phyloP scores from a whole-genome alignment of 2,329 filamentous ascomycete species.

The Pseudopithomyces maydicus region DNA sequence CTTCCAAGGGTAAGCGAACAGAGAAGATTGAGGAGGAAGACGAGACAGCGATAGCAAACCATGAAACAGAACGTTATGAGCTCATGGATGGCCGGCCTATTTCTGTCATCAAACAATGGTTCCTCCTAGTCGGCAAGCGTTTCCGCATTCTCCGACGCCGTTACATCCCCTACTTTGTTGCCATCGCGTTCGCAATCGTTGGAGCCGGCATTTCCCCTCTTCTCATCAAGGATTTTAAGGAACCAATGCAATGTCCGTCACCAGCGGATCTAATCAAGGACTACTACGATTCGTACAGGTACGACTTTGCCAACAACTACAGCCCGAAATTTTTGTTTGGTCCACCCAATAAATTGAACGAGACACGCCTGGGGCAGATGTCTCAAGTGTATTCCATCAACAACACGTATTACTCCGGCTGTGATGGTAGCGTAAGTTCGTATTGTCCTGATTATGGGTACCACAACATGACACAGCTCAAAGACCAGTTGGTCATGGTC shows the following conservation, averaged over 20 bases:
- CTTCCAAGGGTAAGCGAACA: slow-evolving; percentile 26
- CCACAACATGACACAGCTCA: slow-evolving; percentile 22
- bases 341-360: slow-evolving; percentile 18
- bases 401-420: slow-evolving; percentile 20
- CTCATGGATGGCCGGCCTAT: slow-evolving; percentile 71
- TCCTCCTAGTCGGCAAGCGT: slow-evolving; percentile 77
- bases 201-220: slow-evolving; percentile 77
- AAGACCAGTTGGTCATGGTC: slow-evolving; percentile 54
- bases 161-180: slow-evolving; percentile 73
- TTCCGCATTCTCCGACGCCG: slow-evolving; percentile 75
- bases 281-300: slow-evolving; percentile 8
- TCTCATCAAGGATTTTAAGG: slow-evolving; percentile 65
- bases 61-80: slow-evolving; percentile 18
- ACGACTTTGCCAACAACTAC: slow-evolving; percentile 15
- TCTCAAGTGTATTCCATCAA: slow-evolving; percentile 34
- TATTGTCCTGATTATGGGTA: slow-evolving; percentile 16
- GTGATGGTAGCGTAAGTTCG: neutral
- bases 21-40: slow-evolving; percentile 20
- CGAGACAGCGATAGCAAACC: slow-evolving; percentile 1
- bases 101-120: slow-evolving; percentile 69
- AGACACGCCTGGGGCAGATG: slow-evolving; percentile 18
- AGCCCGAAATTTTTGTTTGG: slow-evolving; percentile 19
- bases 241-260: slow-evolving; percentile 48
- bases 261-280: slow-evolving; percentile 25
- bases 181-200: slow-evolving; percentile 75